Evolutionary conservation across 2,329 filamentous ascomycete species (phyloP).

Genomic region (Rugonectria rugulosa): DNA sequence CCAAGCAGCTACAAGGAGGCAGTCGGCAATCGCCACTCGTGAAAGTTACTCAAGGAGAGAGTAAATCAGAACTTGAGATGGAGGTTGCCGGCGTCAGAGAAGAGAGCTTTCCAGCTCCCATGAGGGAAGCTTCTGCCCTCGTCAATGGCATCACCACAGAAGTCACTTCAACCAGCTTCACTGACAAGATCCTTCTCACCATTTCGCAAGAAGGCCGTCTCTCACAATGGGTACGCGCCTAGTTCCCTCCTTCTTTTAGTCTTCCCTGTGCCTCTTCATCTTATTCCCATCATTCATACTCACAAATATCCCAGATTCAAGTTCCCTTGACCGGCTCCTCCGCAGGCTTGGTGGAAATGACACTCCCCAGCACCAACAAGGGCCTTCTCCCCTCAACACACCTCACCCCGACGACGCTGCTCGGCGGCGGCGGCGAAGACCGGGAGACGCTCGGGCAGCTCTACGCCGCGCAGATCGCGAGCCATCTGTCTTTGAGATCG

Average conservation of each 20-base stretch:
- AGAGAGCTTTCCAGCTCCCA: slow-evolving; percentile 73
- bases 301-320: slow-evolving; percentile 66
- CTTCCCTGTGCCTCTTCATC: no score
- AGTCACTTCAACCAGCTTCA: slow-evolving; percentile 76
- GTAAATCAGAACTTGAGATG: slow-evolving; percentile 43
- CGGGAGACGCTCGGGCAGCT: slow-evolving; percentile 87
- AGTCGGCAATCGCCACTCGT: no score
- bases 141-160: slow-evolving; percentile 77
- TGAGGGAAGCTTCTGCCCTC: slow-evolving; percentile 64
- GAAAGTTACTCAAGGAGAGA: no score
- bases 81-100: slow-evolving; percentile 50
- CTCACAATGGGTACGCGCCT: slow-evolving; percentile 81
- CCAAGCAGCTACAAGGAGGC: no score
- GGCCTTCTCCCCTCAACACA: slow-evolving; percentile 78
- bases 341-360: slow-evolving; percentile 68
- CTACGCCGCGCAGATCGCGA: slow-evolving; percentile 88
- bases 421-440: slow-evolving; percentile 82
- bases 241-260: no score
- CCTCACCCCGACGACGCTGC: slow-evolving; percentile 84
- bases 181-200: slow-evolving; percentile 90
- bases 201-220: slow-evolving; percentile 85
- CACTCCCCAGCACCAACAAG: slow-evolving; percentile 54
- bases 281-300: not conserved
- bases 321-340: slow-evolving; percentile 77
- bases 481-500: slow-evolving; percentile 74